Evolutionary conservation across 2,329 filamentous ascomycete genomes (phyloP).

Genomic region (Colletotrichum echinochloae): DNA sequence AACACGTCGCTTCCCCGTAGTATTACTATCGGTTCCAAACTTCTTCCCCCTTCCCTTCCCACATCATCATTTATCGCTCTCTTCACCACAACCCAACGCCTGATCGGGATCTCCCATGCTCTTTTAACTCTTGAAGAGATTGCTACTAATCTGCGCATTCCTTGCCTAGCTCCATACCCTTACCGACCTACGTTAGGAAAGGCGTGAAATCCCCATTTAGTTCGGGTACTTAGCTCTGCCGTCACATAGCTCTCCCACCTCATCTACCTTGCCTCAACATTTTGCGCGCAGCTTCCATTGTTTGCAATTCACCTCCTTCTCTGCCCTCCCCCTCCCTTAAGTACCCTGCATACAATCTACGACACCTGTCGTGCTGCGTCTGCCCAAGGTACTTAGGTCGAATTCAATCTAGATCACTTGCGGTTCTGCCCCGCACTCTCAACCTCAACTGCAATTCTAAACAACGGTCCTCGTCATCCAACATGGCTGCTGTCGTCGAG

Average conservation of each 20-base stretch:
- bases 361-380: slow-evolving; percentile 27
- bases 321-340: slow-evolving; percentile 14
- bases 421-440: slow-evolving; percentile 28
- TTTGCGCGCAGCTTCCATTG: slow-evolving; percentile 20
- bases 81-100: slow-evolving; percentile 18
- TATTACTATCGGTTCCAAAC: slow-evolving; percentile 7
- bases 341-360: slow-evolving; percentile 9
- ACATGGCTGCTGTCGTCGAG: slow-evolving; percentile 43
- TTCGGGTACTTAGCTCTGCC: slow-evolving; percentile 28
- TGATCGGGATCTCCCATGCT: slow-evolving; percentile 26
- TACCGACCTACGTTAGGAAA: slow-evolving; percentile 39
- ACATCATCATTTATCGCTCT: neutral
- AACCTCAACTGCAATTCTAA: neutral
- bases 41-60: slow-evolving; percentile 8
- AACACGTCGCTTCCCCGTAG: neutral
- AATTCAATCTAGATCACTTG: slow-evolving; percentile 1
- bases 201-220: slow-evolving; percentile 28
- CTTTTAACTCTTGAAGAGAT: slow-evolving; percentile 35
- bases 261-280: slow-evolving; percentile 28
- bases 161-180: slow-evolving; percentile 37
- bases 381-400: slow-evolving; percentile 24
- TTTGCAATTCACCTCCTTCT: slow-evolving; percentile 19
- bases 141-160: slow-evolving; percentile 39
- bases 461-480: slow-evolving; percentile 16
- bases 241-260: slow-evolving; percentile 24